These are phyloP conservation scores for Linnemannia schmuckeri DNA, from an alignment of 192 early-diverging fungal species.

Conservation along the genomic window DNA sequence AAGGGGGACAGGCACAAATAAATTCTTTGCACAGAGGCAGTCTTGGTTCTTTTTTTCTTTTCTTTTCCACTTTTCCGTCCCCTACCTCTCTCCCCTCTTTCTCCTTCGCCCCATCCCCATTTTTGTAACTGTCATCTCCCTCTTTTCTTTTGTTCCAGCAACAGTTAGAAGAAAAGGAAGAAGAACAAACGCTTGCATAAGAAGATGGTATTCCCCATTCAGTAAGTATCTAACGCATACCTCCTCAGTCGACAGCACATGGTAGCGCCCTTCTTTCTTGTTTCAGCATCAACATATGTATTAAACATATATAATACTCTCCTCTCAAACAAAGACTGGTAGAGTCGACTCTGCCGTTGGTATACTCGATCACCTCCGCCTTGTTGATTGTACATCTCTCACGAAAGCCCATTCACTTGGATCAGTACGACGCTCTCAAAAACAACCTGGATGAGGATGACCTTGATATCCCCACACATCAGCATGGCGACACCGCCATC, in stretches of 20 bases:
- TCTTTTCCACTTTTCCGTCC: too few species aligned
- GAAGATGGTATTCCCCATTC: neutral
- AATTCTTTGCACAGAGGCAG: neutral
- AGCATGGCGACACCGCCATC: neutral
- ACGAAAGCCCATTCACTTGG: conserved; percentile 2
- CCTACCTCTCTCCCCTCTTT: too few species aligned
- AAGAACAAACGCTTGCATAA: neutral
- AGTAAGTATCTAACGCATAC: neutral
- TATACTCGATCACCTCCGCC: neutral
- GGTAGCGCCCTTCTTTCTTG: neutral
- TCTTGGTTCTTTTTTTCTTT: neutral
- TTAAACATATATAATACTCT: neutral
- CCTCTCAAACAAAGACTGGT: neutral
- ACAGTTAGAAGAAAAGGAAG: neutral
- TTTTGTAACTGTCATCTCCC: neutral
- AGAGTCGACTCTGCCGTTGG: neutral
- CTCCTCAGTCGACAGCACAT: neutral
- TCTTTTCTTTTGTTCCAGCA: neutral
- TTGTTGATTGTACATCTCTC: neutral
- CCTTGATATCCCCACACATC: neutral
- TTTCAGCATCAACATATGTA: neutral
- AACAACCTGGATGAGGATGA: neutral
- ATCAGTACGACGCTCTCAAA: neutral
- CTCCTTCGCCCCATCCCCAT: neutral
- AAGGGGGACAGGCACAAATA: neutral